Base-by-base conservation (phyloP, 23 red algal species). In the Cyanidium caldarium region DNA sequence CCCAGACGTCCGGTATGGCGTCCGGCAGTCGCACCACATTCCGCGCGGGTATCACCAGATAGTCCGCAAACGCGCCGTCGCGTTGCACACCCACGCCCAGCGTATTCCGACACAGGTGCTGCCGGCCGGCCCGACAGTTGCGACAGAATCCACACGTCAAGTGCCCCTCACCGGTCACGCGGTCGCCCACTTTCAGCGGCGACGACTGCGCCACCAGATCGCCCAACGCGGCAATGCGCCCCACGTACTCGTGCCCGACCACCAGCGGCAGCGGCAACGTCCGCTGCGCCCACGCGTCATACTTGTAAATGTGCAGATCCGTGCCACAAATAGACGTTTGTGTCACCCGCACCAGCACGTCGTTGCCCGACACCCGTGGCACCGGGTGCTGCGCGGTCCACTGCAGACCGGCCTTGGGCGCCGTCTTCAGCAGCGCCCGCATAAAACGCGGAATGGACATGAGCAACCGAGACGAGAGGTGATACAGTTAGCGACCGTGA, bases 81-180 rank as follows among this genome's bases (percentile, higher is more conserved):
- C 70, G 70, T 31, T 75, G 38, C 30, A 75, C 70, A 46, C 70
- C 70, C 1, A 75, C 70, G 37, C 70, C 70, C 16, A 75, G 2
- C 15, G 70, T 75, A 56, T 75, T 75, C 1, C 70, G 70, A 46
- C 70, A 75, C 34, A 75, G 70, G 35, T 75, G 70, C 41, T 61
- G 46, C 3, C 41, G 46, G 3, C 70, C 70, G 12, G 70, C 70
- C 39, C 70, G 70, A 46, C 70, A 75, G 41, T 75, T 75, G 1
- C 70, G 70, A 28, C 70, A 75, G 58, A 61, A 75, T 14, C 70
- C 70, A 75, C 70, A 75, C 2, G 70, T 75, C 35, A 75, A 36
- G n/a, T 75, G 70, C 31, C 70, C 70, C 41, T 75, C 70, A 30
- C 70, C 70, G 28, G 70, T 75, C 1, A 75, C 40, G 13, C 70